phyloP scores from a whole-genome alignment of 495 filamentous ascomycete genomes.

The Barbatosphaeria neglecta region DNA sequence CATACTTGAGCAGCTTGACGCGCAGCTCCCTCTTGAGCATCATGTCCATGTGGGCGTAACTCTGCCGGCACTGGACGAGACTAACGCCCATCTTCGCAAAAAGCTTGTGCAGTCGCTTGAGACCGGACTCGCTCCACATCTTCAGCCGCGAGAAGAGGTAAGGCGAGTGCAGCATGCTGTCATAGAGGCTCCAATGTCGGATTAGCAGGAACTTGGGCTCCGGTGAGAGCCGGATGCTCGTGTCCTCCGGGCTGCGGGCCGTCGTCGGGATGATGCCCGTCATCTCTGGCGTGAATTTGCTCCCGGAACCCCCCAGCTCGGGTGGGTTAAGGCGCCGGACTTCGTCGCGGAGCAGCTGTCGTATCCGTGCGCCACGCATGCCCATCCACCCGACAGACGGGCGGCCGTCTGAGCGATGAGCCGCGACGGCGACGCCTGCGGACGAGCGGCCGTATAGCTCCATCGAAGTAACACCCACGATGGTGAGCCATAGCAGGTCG shows the following conservation, averaged over 20 bases:
- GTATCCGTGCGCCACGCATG: constrained; percentile 70
- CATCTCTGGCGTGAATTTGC: constrained; percentile 39
- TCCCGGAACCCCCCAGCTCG: constrained; percentile 40
- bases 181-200: constrained; percentile 92
- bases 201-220: constrained; percentile 92
- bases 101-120: constrained; percentile 87
- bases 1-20: constrained; percentile 78
- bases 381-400: constrained; percentile 61
- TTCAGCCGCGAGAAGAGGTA: constrained; percentile 88
- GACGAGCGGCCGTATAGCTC: constrained; percentile 83
- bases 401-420: constrained; percentile 41
- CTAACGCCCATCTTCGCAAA: constrained; percentile 97
- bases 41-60: constrained; percentile 98
- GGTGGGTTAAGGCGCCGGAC: constrained; percentile 88
- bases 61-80: constrained; percentile 84
- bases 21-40: constrained; percentile 81
- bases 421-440: constrained; percentile 66
- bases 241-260: constrained; percentile 80
- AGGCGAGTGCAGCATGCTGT: constrained; percentile 95
- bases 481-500: constrained; percentile 86
- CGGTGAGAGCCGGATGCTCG: constrained; percentile 80
- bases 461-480: constrained; percentile 82
- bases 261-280: constrained; percentile 77
- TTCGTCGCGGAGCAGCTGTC: constrained; percentile 80
- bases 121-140: constrained; percentile 84